phyloP scores from a whole-genome alignment of 2,329 filamentous ascomycete species.

The Arthroderma sp. region DNA sequence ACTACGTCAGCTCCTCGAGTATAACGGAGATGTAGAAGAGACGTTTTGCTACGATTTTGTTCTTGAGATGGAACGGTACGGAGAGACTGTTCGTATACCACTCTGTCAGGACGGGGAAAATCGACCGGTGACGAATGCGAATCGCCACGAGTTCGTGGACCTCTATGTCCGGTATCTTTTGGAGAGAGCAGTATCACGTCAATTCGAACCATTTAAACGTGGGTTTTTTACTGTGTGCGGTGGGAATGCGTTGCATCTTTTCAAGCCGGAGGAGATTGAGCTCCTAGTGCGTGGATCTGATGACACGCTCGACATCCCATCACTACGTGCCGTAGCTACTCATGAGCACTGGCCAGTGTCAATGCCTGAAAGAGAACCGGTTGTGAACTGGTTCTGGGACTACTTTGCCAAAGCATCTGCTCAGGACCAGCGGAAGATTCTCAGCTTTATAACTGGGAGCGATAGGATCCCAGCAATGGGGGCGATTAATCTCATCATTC shows the following conservation, averaged over 20 bases:
- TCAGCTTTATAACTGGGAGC: constrained; percentile 80
- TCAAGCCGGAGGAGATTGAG: constrained; percentile 84
- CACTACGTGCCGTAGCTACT: constrained; percentile 60
- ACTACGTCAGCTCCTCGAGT: constrained; percentile 63
- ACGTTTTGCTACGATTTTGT: constrained; percentile 76
- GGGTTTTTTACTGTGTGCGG: constrained; percentile 89
- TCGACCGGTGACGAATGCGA: constrained; percentile 67
- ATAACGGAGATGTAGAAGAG: constrained; percentile 67
- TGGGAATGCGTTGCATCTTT: constrained; percentile 74
- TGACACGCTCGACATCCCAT: constrained; percentile 64
- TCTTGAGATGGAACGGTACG: constrained; percentile 64
- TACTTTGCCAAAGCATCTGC: constrained; percentile 55
- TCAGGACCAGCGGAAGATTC: constrained; percentile 58
- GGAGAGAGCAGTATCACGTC: constrained; percentile 61
- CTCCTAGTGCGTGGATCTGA: constrained; percentile 74
- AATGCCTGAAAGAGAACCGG: constrained; percentile 46
- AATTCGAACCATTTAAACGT: constrained; percentile 87
- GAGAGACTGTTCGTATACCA: constrained; percentile 50
- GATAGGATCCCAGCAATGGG: constrained; percentile 85
- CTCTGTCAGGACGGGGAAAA: constrained; percentile 62
- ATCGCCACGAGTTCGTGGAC: constrained; percentile 75
- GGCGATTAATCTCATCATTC: constrained; percentile 63
- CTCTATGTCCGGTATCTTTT: constrained; percentile 70
- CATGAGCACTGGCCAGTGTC: constrained; percentile 65
- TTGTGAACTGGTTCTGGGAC: constrained; percentile 80